Percentiles rank a stretch among this genome's conserved stretches.
phyloP scores from a whole-genome alignment of 306 rosid genomes.

The Glycine latifolia region DNA sequence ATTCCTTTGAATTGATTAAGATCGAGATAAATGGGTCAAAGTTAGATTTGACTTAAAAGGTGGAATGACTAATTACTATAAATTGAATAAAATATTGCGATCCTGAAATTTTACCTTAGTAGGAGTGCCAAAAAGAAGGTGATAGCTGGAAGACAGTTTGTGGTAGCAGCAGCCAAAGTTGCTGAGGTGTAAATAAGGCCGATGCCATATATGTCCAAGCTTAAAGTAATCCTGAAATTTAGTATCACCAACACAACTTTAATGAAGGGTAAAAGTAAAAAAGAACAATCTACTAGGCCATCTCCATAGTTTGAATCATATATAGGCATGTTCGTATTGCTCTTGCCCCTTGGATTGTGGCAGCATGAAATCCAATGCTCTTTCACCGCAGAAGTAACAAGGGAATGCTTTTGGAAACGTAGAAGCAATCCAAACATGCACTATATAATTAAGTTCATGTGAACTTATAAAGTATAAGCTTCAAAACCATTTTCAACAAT shows the following conservation, averaged over 20 bases:
- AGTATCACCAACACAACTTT: neutral
- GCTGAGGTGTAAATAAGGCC: constrained; percentile 70
- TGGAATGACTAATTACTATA: neutral
- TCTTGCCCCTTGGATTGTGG: too few relatives aligned
- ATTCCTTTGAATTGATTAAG: neutral
- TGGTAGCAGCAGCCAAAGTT: constrained; percentile 73
- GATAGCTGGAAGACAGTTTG: constrained; percentile 75
- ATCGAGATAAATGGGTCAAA: neutral
- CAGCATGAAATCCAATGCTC: too few relatives aligned
- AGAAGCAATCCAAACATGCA: too few relatives aligned
- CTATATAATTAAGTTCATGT: too few relatives aligned
- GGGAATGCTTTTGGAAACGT: too few relatives aligned
- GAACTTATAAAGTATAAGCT: neutral
- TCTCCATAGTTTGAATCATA: neutral
- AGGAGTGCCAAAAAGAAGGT: constrained; percentile 74
- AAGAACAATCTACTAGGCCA: neutral
- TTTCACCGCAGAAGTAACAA: too few relatives aligned
- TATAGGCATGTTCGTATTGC: neutral
- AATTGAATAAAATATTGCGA: too few relatives aligned
- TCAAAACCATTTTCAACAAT: neutral
- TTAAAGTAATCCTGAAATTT: constrained; percentile 64
- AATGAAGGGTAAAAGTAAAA: neutral
- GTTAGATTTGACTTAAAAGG: neutral
- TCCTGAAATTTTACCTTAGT: constrained; percentile 51
- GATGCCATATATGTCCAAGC: constrained; percentile 61